Base-by-base conservation (phyloP, 495 filamentous ascomycete species). In the Halenospora varia region DNA sequence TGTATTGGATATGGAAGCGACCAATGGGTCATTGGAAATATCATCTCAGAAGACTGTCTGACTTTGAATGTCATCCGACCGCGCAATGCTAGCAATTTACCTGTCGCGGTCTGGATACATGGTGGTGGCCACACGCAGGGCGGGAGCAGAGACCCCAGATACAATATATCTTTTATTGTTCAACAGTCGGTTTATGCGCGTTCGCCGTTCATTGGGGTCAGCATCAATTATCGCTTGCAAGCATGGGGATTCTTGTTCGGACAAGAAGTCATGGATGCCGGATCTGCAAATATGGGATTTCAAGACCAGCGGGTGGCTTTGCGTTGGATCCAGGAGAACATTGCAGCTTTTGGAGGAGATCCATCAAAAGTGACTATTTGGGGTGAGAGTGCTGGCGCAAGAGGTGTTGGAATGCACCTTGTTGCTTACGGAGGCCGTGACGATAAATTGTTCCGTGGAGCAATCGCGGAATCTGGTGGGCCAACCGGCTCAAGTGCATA, bases 241-340 rank as follows among this genome's bases (percentile, higher is more conserved):
- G 77, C 80, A 2, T 87, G 87, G 63, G 87, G 87, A 4, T 89
- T 78, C 71, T 71, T 86, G 2, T 73, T 73, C 2, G 75, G 75
- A 11, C 69, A 77, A 3, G 70, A 71, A 17, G 55, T 83, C 45
- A 63, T 75, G 48, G 41, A 42, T 26, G 64, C 74, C 20, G 86
- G 85, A 2, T 73, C 70, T 10, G 74, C 79, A 22, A 92, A 90
- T 57, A 77, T 81, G 0, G 88, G 83, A 0, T 72, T 90, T 3
- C 68, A 78, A 26, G 88, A 92, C 64, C 87, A 90, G 66, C 74
- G 81, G 1, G 73, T 85, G 25, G 87, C 84, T 10, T 71, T 91
- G n/a, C 68, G 89, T 56, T 91, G 88, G 88, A 78, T 90, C 20
- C 79, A 88, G 56, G 75, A 82, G 57, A 74, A 90, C 61, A 89